Base-by-base conservation (phyloP, 2,329 filamentous ascomycete species). In the Neoscytalidium dimidiatum region DNA sequence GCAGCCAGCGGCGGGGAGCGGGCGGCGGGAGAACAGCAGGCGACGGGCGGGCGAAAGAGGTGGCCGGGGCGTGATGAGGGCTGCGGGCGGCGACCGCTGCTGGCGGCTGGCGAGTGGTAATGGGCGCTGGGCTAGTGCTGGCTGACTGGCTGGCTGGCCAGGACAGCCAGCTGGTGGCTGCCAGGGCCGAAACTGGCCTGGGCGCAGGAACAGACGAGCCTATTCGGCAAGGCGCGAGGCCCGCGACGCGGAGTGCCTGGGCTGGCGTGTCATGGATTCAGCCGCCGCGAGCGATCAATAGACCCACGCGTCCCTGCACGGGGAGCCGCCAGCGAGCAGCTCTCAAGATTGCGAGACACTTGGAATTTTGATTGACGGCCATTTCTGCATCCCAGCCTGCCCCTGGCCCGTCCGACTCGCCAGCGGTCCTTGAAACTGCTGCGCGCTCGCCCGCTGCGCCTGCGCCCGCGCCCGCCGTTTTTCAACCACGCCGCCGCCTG, bases 301-400 rank as follows among this genome's bases (percentile, higher is more conserved):
- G 56, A 33, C 35, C 21, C 35, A 44, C 38, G 53, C 53, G 51
- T 56, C 51, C 29, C 49, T 35, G n/a, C n/a, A n/a, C n/a, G n/a
- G 49, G 49, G 33, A 56, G 52, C 52, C 19, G 46, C 17, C 51
- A 21, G 26, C 38, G 21, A 19, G 38, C 38, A 60, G 56, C n/a
- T n/a, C n/a, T n/a, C n/a, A n/a, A 60, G 56, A 60, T 60, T 60
- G 56, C 56, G 38, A 60, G 56, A 44, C 56, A 28, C 38, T 44
- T 11, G 38, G 56, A 60, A 60, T 60, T 60, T 60, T 33, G 56
- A 60, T 60, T 29, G 48, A 51, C 48, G n/a, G 23, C 23, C 14
- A 26, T 7, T 29, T 51, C 51, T 38, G 31, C 51, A 26, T 33
- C n/a, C 33, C 51, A 41, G 38, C 38, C 4, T 17, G 26, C 56